Evolutionary conservation across 768 basidiomycete species (phyloP).

Genomic region (Trametes maxima): DNA sequence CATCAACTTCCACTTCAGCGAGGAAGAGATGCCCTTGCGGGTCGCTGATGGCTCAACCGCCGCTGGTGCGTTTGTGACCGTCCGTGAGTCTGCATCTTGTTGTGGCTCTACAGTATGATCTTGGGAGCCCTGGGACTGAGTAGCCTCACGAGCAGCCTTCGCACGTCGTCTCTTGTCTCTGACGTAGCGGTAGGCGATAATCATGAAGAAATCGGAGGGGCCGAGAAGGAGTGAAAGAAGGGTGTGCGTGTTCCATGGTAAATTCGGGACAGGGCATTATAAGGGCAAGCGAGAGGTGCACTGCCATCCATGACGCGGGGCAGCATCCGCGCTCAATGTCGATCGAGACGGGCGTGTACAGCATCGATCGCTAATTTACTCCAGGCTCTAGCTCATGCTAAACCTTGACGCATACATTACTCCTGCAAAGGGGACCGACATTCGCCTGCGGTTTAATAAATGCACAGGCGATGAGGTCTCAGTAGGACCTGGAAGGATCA

Average conservation of each 20-base stretch:
- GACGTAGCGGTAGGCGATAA: conserved; percentile 15
- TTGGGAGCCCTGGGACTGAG: neutral
- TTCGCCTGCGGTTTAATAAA: too few relatives aligned
- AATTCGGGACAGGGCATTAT: neutral
- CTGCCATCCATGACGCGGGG: too few relatives aligned
- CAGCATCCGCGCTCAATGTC: too few relatives aligned
- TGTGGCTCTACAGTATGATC: neutral
- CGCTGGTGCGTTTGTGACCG: neutral
- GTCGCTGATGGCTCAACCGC: neutral
- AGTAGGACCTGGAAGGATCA: too few relatives aligned
- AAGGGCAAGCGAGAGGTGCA: neutral
- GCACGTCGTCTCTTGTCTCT: conserved; percentile 14
- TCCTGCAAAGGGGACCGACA: too few relatives aligned
- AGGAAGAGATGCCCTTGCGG: neutral
- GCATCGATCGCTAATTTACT: too few relatives aligned
- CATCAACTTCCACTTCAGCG: conserved; percentile 20
- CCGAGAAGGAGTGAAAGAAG: neutral
- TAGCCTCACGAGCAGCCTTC: conserved; percentile 13
- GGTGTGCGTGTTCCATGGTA: neutral
- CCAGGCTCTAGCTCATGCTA: too few relatives aligned
- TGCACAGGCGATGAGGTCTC: too few relatives aligned
- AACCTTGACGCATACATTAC: too few relatives aligned
- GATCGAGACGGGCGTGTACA: too few relatives aligned
- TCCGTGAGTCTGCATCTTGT: neutral
- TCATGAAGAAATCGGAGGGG: neutral